phyloP scores from a whole-genome alignment of 352 stramenopile genomes.

The Phytophthora palmivora region DNA sequence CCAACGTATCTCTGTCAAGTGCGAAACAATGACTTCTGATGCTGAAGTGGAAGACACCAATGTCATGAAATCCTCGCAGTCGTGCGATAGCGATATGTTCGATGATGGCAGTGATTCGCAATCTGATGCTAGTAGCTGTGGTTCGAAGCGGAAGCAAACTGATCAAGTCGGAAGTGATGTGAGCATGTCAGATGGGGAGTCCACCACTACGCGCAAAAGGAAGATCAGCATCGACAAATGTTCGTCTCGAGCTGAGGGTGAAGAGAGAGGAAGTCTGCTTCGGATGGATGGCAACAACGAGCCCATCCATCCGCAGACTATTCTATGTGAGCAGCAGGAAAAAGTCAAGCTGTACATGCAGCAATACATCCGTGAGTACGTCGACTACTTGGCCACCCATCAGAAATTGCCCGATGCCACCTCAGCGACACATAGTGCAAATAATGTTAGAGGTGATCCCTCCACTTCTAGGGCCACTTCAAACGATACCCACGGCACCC shows the following conservation, averaged over 20 bases:
- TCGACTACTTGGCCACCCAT: conserved; percentile 52
- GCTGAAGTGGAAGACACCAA: conserved; percentile 31
- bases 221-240: conserved; percentile 4
- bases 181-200: conserved; percentile 40
- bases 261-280: conserved; percentile 36
- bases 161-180: conserved; percentile 37
- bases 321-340: conserved; percentile 59
- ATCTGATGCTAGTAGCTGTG: conserved; percentile 48
- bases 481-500: conserved; percentile 55
- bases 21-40: conserved; percentile 12
- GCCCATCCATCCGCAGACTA: conserved; percentile 57
- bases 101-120: conserved; percentile 66
- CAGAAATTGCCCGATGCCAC: conserved; percentile 12
- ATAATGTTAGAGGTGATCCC: conserved; percentile 1
- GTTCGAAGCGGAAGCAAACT: conserved; percentile 54
- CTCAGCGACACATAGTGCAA: not conserved
- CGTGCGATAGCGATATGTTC: conserved; percentile 67
- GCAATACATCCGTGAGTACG: conserved; percentile 69
- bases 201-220: conserved; percentile 36
- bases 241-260: conserved; percentile 1
- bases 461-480: conserved; percentile 8
- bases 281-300: conserved; percentile 48
- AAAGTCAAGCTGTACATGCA: conserved; percentile 62
- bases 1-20: conserved; percentile 9
- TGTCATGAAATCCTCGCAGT: conserved; percentile 60